A percentile compares a stretch with the other conserved stretches of the same genome.
Conservation (phyloP, 2,329 filamentous ascomycete genomes). For the Dendrostoma leiphaemia region DNA sequence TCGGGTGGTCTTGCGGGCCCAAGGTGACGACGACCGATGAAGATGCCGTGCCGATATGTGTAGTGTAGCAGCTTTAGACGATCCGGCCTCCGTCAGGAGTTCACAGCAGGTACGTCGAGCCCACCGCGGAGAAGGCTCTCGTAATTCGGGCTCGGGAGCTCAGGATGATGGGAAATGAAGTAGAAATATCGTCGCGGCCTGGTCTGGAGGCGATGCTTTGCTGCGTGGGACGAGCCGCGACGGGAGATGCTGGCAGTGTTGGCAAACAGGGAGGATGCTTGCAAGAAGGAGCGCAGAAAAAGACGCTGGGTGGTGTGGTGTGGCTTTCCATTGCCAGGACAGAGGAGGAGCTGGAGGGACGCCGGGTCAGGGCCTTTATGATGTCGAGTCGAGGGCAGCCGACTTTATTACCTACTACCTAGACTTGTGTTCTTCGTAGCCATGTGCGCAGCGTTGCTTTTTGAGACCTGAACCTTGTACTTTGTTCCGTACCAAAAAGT, state of each 20-base stretch:
- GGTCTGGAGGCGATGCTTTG: no score
- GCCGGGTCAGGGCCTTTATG: constrained; percentile 9
- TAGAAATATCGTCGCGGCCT: no score
- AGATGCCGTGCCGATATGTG: no score
- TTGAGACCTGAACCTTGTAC: constrained; percentile 2
- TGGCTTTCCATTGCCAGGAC: constrained; percentile 1
- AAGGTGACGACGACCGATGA: no score
- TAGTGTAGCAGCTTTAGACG: no score
- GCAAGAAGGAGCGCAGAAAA: not conserved
- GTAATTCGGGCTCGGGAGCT: no score
- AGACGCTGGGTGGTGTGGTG: not conserved
- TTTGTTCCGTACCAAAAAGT: no score
- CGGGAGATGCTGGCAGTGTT: not conserved
- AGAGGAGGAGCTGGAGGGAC: constrained; percentile 13
- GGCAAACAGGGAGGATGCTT: constrained; percentile 15
- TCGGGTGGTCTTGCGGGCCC: no score
- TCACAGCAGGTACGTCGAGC: no score
- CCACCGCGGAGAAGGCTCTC: no score
- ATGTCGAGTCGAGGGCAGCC: constrained; percentile 12
- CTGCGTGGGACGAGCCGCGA: constrained; percentile 3
- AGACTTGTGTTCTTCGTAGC: not conserved
- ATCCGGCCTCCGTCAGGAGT: no score
- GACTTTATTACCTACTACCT: no score
- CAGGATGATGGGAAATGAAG: not conserved
- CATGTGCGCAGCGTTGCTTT: constrained; percentile 10